Base-by-base conservation (phyloP, 345 rosid species). In the Toxicodendron radicans region DNA sequence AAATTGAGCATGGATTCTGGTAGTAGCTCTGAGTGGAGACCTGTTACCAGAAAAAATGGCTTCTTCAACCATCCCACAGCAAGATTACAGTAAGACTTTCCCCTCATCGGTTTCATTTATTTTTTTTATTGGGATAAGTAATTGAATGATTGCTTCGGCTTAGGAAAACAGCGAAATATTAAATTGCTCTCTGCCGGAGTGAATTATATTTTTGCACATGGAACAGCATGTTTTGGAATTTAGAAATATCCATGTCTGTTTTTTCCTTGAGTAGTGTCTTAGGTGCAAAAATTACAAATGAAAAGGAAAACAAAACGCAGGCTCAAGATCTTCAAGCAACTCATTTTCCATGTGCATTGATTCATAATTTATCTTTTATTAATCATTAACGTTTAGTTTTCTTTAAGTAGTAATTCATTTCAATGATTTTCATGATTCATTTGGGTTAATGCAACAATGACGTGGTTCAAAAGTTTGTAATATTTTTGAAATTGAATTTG, bases 61-160 rank as follows among this genome's bases (percentile, higher is more conserved):
- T 86, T 64, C 58, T 17, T 59, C 70, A 82, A 83, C 75, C 57
- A 49, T 63, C 91, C 96, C 3, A 91, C 82, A 32, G 75, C 84
- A 32, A 91, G 94, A 78, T 75, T 95, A 80, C 79, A 87, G 98
- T 95, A 89, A 90, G 94, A 85, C 72, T 62, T 73, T 52, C 17
- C 57, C 51, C 59, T 17, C 54, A 24, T 62, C 53, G 48, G 20
- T 72, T 24, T 62, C 14, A 27, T 69, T 27, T 9, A 12, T 41
- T 24, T 33, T 21, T 41, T 62, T 61, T 27, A 27, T 62, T 35
- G 23, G 41, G 10, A 6, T 5, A 12, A 49, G 27, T 20, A 43
- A 48, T 58, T 21, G 16, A 38, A 14, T 43, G 23, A 56, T 18
- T 20, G 14, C 70, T 27, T 45, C 14, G 24, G 41, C 32, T 48